Base-by-base conservation (phyloP, 2,329 filamentous ascomycete genomes). In the Periconia sp. region DNA sequence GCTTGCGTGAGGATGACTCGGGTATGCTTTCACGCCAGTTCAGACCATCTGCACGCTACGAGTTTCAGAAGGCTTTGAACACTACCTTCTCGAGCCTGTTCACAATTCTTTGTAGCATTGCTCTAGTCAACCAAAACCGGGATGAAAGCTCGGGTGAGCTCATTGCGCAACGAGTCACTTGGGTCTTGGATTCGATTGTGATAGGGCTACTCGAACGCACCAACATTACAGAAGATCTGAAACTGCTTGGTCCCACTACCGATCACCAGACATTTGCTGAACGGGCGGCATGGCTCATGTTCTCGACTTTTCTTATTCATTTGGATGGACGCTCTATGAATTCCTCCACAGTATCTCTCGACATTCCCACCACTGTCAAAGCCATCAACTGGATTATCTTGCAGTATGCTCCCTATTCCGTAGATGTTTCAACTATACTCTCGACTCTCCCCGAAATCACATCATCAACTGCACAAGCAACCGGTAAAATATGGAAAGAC, bases 11-110 rank as follows among this genome's bases (percentile, higher is more conserved):
- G 31, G 58, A 60, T 33, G 53, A 58, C 6, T 54, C 59, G 20
- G 60, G 62, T 13, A 54, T 57, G 7, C 19, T 62, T 15, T 53
- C 57, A 7, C 62, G 64, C 33, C 60, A 60, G 14, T 60, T 61
- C 41, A 62, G 60, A 19, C 65, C 64, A 14, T 68, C 68, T 11
- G 51, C 63, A 5, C 59, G 64, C 53, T 53, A 57, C 13, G 63
- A 67, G 14, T 55, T 72, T 41, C 70, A 68, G 18, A 57, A 66
- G n/a, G 71, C 71, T 13, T 50, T 74, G 11, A 62, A 66, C 35
- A 73, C 68, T 3, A 73, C 71, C 1, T 71, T 64, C 53, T 72
- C 67, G 2, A 73, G 69, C 48, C 60, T 74, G 8, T 49, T 72
- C 19, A 72, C 70, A 1, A 57, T 74, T 13, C 33, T 74, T 37